Percentiles rank a stretch among this genome's conserved stretches.
Evolutionary conservation across 345 rosid species (phyloP).

Genomic region (Triadica sebifera): DNA sequence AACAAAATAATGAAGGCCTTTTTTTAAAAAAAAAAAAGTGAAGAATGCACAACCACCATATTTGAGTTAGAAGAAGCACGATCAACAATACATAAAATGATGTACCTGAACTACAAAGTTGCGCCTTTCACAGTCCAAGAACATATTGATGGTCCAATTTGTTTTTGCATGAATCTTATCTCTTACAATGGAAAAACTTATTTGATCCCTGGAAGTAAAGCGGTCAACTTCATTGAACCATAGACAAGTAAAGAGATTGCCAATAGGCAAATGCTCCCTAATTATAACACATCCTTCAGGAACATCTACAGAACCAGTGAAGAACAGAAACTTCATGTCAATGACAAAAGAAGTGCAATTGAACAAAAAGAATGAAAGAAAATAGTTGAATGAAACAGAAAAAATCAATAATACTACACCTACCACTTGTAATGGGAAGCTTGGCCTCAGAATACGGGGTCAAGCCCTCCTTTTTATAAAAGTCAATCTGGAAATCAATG

Average conservation of each 20-base stretch:
- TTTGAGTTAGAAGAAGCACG: not conserved
- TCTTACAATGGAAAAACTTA: constrained; percentile 90
- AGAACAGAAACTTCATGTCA: constrained; percentile 7
- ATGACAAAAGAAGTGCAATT: not conserved
- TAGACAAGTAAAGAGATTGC: constrained; percentile 90
- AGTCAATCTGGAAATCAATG: constrained; percentile 83
- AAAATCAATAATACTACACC: constrained; percentile 16
- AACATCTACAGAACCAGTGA: constrained; percentile 64
- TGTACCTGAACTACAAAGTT: constrained; percentile 95
- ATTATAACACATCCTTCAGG: constrained; percentile 98
- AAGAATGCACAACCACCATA: too few species aligned
- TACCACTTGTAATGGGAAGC: constrained; percentile 94
- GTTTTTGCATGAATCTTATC: constrained; percentile 76
- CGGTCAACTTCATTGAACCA: constrained; percentile 99
- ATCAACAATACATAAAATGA: constrained; percentile 7
- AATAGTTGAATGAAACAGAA: too few species aligned
- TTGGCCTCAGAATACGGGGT: constrained; percentile 82
- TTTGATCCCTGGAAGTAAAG: constrained; percentile 95
- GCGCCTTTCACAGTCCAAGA: constrained; percentile 94
- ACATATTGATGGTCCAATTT: constrained; percentile 85
- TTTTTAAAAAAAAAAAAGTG: too few species aligned
- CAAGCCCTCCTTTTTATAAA: constrained; percentile 93
- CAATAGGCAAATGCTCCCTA: constrained; percentile 91
- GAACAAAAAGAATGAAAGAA: too few species aligned
- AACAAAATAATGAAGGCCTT: too few species aligned